phyloP scores from a whole-genome alignment of 1,284 basidiomycete species.

The Rhodotorula sp. region DNA sequence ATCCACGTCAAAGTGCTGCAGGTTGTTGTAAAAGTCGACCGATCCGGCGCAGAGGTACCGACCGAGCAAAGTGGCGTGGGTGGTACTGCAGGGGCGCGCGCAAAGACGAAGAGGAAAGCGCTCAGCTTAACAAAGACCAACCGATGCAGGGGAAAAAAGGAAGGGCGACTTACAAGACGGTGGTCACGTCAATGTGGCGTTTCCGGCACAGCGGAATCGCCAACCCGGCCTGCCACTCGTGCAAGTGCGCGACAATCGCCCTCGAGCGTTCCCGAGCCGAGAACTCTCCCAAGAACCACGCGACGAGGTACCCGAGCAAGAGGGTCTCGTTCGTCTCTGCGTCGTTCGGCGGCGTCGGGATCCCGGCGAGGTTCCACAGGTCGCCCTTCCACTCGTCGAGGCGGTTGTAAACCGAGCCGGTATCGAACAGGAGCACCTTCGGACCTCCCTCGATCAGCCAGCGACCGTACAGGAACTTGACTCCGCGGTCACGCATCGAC shows the following conservation, averaged over 20 bases:
- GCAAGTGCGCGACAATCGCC: conserved; percentile 94
- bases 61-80: conserved; percentile 96
- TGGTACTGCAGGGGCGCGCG: conserved; percentile 57
- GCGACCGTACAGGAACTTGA: conserved; percentile 90
- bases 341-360: conserved; percentile 91
- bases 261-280: conserved; percentile 55
- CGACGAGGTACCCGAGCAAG: conserved; percentile 95
- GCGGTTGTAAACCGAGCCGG: conserved; percentile 76
- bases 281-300: conserved; percentile 95
- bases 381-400: conserved; percentile 98
- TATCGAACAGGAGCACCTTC: conserved; percentile 91
- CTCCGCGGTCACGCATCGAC: conserved; percentile 77
- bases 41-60: conserved; percentile 96
- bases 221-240: conserved; percentile 98
- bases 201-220: conserved; percentile 95
- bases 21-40: conserved; percentile 99
- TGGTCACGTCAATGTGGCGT: conserved; percentile 94
- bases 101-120: not conserved
- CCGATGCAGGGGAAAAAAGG: not conserved
- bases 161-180: conserved; percentile 58
- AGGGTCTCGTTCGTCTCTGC: conserved; percentile 99
- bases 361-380: conserved; percentile 95
- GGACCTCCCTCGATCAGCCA: conserved; percentile 98
- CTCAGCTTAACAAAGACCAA: not conserved
- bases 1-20: conserved; percentile 98